Base-by-base conservation (phyloP, 208 protist genomes). In the Phytomonas sp. region DNA sequence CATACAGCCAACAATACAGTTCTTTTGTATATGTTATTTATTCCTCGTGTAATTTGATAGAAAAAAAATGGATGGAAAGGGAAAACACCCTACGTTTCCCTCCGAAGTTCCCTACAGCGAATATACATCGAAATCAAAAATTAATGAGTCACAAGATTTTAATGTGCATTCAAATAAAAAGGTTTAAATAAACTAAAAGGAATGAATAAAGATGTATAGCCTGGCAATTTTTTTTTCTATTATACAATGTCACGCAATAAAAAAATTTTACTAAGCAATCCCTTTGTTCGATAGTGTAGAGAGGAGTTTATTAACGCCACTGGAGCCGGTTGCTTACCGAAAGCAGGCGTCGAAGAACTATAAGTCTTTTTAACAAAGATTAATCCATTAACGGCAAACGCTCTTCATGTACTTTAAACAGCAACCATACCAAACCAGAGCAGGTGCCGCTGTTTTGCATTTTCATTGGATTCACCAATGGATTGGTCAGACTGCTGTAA, bases 191-290 rank as follows among this genome's bases (percentile, higher is more conserved):
- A 40, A n/a, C 52, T 32, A 37, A 37, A 34, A 74, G 29, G 69
- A 26, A 66, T 33, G 32, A 60, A 64, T 52, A 45, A 56, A 33
- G 42, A 29, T 33, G 60, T 66, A 29, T 36, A 31, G 14, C 16
- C 34, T 37, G 6, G 10, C 19, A 14, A 63, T 49, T 16, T 63
- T 37, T 49, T 63, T 62, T 49, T 49, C 52, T 71, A 11, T 14
- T 19, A 19, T 69, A 63, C 16, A 66, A 60, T 63, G 29, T 31
- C 11, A 71, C 68, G 31, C 29, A 70, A 74, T 10, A 36, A 36
- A 63, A 63, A 65, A 72, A 74, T 0, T 16, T 49, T 49, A 14
- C 8, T 11, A 26, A 23, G 23, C 45, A 26, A 56, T 56, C 23
- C 16, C 2, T 56, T 56, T 26, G 19, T 56, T 19, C 26, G 45